A percentile compares a stretch with the other conserved stretches of the same genome.
Evolutionary conservation across 2,329 filamentous ascomycete species (phyloP).

Genomic region (Metarhizium humberi): DNA sequence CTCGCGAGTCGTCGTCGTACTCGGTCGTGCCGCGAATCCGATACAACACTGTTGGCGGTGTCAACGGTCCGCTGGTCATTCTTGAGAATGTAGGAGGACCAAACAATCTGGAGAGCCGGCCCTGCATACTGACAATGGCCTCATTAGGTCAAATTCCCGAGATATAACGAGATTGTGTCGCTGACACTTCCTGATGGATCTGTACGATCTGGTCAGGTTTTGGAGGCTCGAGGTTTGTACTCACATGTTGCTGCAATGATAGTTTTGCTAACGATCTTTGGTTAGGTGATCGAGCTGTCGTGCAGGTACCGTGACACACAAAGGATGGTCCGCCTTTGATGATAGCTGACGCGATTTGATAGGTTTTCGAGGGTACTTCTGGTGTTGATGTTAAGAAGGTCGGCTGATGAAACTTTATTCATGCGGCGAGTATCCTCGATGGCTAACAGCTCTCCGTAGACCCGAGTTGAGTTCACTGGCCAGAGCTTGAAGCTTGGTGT

Average conservation of each 20-base stretch:
- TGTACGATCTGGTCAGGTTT: conserved; percentile 85
- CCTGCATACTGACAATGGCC: conserved; percentile 14
- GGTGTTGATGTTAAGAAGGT: conserved; percentile 99
- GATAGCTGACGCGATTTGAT: conserved; percentile 18
- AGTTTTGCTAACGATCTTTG: conserved; percentile 1
- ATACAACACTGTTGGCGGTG: conserved; percentile 97
- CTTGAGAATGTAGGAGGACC: conserved; percentile 68
- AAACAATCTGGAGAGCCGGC: neutral
- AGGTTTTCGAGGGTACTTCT: conserved; percentile 95
- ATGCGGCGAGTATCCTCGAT: no score
- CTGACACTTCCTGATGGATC: conserved; percentile 93
- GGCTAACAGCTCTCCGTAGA: conserved; percentile 43
- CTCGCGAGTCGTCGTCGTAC: conserved; percentile 50
- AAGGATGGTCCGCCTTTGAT: neutral
- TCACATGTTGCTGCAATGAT: no score
- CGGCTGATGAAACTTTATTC: conserved; percentile 14
- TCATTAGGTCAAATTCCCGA: conserved; percentile 84
- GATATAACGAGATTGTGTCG: conserved; percentile 96
- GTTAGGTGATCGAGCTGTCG: conserved; percentile 81
- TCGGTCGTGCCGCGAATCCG: conserved; percentile 56
- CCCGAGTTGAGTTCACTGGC: conserved; percentile 94
- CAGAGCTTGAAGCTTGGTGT: conserved; percentile 97
- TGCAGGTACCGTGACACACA: conserved; percentile 58
- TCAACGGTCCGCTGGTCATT: conserved; percentile 96
- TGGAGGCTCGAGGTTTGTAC: conserved; percentile 83